Percentiles rank a stretch among this genome's conserved stretches.
These are phyloP conservation scores for Leccinum broughii DNA, from an alignment of 768 basidiomycete species.

Conservation along the genomic window DNA sequence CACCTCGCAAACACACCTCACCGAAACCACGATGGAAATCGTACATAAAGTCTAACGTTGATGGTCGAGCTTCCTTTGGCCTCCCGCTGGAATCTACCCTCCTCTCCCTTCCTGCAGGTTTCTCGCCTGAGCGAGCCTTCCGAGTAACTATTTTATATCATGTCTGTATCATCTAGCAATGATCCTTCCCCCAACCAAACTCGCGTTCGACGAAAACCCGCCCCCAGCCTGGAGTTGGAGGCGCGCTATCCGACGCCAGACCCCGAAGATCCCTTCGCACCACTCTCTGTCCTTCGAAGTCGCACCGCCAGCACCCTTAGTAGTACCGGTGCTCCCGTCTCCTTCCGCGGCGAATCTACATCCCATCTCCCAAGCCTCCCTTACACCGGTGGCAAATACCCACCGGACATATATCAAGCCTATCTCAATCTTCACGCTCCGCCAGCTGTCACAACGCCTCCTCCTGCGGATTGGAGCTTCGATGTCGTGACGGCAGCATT, in stretches of 20 bases:
- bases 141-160: slow-evolving; percentile 27
- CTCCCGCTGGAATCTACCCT: slow-evolving; percentile 20
- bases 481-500: slow-evolving; percentile 22
- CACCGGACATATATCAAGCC: slow-evolving; percentile 34
- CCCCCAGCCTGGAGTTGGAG: slow-evolving; percentile 51
- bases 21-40: slow-evolving; percentile 37
- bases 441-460: slow-evolving; percentile 13
- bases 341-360: slow-evolving; percentile 32
- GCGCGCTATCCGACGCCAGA: slow-evolving; percentile 66
- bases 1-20: slow-evolving; percentile 28
- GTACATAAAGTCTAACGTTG: slow-evolving; percentile 30
- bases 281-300: slow-evolving; percentile 63
- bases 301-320: slow-evolving; percentile 49
- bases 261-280: slow-evolving; percentile 68
- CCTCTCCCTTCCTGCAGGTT: slow-evolving; percentile 14
- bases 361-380: slow-evolving; percentile 33
- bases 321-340: slow-evolving; percentile 27
- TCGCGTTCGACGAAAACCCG: slow-evolving; percentile 51
- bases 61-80: slow-evolving; percentile 11
- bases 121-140: slow-evolving; percentile 13
- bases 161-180: slow-evolving; percentile 30
- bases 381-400: slow-evolving; percentile 35
- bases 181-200: slow-evolving; percentile 27
- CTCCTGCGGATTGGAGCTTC: slow-evolving; percentile 3
- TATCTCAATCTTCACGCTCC: slow-evolving; percentile 18